Base-by-base conservation (phyloP, 495 filamentous ascomycete species). In the Aspergillus haitiensis region DNA sequence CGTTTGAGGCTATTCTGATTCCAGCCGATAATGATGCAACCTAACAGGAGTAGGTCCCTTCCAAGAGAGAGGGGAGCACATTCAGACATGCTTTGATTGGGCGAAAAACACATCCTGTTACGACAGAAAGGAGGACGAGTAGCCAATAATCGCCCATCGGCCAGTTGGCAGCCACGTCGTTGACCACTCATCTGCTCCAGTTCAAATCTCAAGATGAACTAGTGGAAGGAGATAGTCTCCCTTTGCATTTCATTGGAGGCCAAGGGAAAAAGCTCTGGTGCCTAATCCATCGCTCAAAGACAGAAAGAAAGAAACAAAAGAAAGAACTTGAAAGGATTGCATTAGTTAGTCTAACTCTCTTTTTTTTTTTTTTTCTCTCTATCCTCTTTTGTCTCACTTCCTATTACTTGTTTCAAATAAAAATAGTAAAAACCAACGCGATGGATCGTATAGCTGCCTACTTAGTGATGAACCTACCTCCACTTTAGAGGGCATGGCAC, bases 121-220 rank as follows among this genome's bases (percentile, higher is more conserved):
- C 37, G n/a, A 15, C 11, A 5, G n/a, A 21, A 8, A 16, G 6
- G n/a, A 27, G 21, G 21, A 27, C 21, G 21, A 27, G 21, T 18
- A 47, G 44, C 44, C 44, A 47, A 47, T 47, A 2, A 9, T 47
- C n/a, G 44, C 4, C 6, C 44, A 18, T 18, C 16, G 44, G 44
- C 44, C 44, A 47, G 44, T 6, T 47, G 44, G 44, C 44, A 16
- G 44, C 44, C 44, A 47, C 44, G 44, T 47, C 44, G 44, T 47
- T 47, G 44, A 18, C 10, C 44, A 7, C 16, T 47, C 15, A 16
- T 47, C 10, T 11, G 39, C 15, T 13, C 39, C 15, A 11, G 1
- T 11, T 8, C 12, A 15, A 13, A 15, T 15, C 0, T 42, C 12
- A 42, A 12, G 39, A 5, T 11, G 39, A 42, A 15, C 39, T 42